Conservation (phyloP, 2,329 filamentous ascomycete genomes). For the Diaporthe sp. region DNA sequence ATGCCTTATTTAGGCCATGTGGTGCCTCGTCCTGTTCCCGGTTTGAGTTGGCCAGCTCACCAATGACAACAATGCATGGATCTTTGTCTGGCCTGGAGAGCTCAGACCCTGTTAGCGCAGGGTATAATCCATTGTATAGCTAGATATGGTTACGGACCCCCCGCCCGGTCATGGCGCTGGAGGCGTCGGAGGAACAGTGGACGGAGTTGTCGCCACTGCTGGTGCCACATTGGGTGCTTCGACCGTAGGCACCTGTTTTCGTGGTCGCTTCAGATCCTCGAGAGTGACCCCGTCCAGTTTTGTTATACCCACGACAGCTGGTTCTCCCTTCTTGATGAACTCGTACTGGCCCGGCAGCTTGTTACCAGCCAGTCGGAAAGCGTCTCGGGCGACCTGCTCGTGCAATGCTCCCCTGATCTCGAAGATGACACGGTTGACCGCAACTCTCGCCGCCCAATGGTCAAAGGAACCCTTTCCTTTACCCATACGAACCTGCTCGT, state of each 20-base stretch:
- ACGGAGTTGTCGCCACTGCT: conserved; percentile 49
- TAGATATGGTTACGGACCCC: conserved; percentile 17
- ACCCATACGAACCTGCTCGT: conserved; percentile 87
- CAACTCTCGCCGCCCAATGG: conserved; percentile 92
- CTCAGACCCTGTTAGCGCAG: not conserved
- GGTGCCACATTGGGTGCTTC: conserved; percentile 53
- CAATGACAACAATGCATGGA: not conserved
- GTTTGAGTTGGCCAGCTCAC: not conserved
- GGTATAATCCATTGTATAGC: conserved; percentile 32
- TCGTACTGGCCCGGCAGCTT: conserved; percentile 94
- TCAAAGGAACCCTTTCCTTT: conserved; percentile 99
- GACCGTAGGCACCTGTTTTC: conserved; percentile 72
- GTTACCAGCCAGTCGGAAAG: conserved; percentile 92
- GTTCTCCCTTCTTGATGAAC: conserved; percentile 93
- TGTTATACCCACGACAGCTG: conserved; percentile 91
- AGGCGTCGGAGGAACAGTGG: conserved; percentile 51
- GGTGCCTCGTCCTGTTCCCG: not conserved
- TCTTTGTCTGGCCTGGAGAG: not conserved
- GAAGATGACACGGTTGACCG: conserved; percentile 92
- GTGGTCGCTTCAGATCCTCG: conserved; percentile 85
- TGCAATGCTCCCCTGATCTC: conserved; percentile 93
- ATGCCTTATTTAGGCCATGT: not conserved
- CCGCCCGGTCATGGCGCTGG: conserved; percentile 48
- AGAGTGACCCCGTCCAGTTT: conserved; percentile 89
- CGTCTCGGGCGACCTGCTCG: conserved; percentile 94